These are phyloP conservation scores for Calonectria hongkongensis DNA, from an alignment of 2,329 filamentous ascomycete species.

Conservation along the genomic window DNA sequence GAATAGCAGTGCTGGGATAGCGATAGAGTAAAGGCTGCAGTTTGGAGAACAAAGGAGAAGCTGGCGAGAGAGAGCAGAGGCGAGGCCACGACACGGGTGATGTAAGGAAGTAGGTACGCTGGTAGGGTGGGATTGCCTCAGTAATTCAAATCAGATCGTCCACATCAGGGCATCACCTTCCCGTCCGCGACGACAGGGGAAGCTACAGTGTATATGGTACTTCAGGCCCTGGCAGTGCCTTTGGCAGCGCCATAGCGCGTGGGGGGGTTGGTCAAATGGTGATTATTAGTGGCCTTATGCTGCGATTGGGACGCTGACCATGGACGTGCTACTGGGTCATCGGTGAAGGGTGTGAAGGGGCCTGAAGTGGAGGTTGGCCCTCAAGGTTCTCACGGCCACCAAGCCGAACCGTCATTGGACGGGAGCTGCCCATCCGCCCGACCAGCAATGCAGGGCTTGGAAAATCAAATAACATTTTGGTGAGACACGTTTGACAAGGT, in stretches of 20 bases:
- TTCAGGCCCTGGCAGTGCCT: slow-evolving; percentile 24
- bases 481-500: slow-evolving; percentile 35
- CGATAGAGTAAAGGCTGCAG: slow-evolving; percentile 1
- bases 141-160: slow-evolving; percentile 27
- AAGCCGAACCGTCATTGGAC: slow-evolving; percentile 46
- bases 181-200: slow-evolving; percentile 25
- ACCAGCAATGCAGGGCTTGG: slow-evolving; percentile 35
- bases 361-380: slow-evolving; percentile 47
- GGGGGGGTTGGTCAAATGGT: slow-evolving; percentile 26
- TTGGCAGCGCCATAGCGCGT: slow-evolving; percentile 26
- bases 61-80: slow-evolving; percentile 17
- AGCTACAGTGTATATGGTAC: slow-evolving; percentile 30
- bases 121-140: slow-evolving; percentile 37
- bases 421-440: slow-evolving; percentile 37
- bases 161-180: slow-evolving; percentile 22
- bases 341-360: slow-evolving; percentile 37
- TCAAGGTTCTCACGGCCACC: slow-evolving; percentile 54
- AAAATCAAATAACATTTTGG: slow-evolving; percentile 24
- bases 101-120: slow-evolving; percentile 30
- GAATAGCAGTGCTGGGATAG: slow-evolving; percentile 8
- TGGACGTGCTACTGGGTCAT: slow-evolving; percentile 28
- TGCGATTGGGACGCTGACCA: slow-evolving; percentile 14
- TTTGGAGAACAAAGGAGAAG: slow-evolving; percentile 25
- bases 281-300: slow-evolving; percentile 36
- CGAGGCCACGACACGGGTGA: slow-evolving; percentile 28